Percentiles rank a stretch among this genome's conserved stretches.
Conservation (phyloP, 73 alveolate species). For the Paramecium bursaria region DNA sequence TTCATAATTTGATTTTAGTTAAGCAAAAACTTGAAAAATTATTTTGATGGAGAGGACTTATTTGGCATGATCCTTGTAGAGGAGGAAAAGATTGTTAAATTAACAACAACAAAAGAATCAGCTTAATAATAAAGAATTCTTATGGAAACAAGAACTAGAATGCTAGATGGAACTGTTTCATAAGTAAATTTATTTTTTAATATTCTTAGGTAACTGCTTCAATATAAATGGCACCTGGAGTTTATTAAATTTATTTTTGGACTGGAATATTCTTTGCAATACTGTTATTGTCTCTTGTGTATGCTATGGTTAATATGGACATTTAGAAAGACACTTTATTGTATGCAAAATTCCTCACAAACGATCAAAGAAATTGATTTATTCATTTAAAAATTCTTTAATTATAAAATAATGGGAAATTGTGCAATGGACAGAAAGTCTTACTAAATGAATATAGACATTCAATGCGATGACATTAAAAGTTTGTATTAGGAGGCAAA, state of each 20-base stretch:
- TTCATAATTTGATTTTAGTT: not conserved
- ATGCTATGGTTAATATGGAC: conserved; percentile 53
- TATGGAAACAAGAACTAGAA: conserved; percentile 57
- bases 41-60: conserved; percentile 36
- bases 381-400: not conserved
- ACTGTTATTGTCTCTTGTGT: conserved; percentile 1
- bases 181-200: not conserved
- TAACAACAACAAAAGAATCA: conserved; percentile 41
- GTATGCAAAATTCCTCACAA: conserved; percentile 58
- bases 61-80: conserved; percentile 36
- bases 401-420: too few species aligned
- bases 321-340: conserved; percentile 55
- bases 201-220: not conserved
- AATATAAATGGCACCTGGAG: not conserved
- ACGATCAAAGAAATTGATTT: conserved; percentile 37
- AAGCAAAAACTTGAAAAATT: conserved; percentile 35
- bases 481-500: not conserved
- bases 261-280: conserved; percentile 54
- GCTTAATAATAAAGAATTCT: conserved; percentile 46
- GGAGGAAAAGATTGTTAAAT: conserved; percentile 32
- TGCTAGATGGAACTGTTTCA: conserved; percentile 42
- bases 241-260: conserved; percentile 59
- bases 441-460: conserved; percentile 9
- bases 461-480: not conserved
- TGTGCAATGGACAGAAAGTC: not conserved